A percentile compares a stretch with the other conserved stretches of the same genome.
phyloP scores from a whole-genome alignment of 352 stramenopile species.

The Phytopythium sindhum region DNA sequence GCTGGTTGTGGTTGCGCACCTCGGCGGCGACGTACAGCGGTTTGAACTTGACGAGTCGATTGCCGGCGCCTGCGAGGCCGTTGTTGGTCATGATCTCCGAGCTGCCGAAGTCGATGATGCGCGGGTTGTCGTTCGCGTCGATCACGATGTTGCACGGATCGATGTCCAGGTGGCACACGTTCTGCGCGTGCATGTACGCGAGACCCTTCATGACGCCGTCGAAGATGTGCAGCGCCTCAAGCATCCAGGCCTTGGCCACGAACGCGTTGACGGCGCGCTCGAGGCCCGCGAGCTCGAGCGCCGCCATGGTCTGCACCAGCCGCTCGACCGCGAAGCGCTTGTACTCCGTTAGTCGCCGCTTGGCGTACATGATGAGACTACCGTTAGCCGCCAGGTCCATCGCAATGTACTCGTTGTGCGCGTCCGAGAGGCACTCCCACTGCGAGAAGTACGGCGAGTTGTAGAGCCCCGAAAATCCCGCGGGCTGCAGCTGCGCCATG shows the following conservation, averaged over 20 bases:
- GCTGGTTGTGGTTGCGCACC: conserved; percentile 60
- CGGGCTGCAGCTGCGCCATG: conserved; percentile 70
- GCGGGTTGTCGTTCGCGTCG: conserved; percentile 40
- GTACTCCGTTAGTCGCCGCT: conserved; percentile 60
- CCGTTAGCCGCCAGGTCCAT: conserved; percentile 74
- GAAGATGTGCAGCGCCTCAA: conserved; percentile 65
- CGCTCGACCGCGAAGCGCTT: conserved; percentile 58
- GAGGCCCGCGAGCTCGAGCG: conserved; percentile 27
- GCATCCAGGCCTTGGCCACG: conserved; percentile 65
- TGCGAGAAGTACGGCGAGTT: conserved; percentile 61
- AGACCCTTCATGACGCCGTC: conserved; percentile 62
- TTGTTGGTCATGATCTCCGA: conserved; percentile 74
- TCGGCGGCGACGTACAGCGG: conserved; percentile 70
- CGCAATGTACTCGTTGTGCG: conserved; percentile 75
- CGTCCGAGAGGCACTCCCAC: conserved; percentile 68
- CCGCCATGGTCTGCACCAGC: conserved; percentile 52
- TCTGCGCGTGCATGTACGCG: conserved; percentile 75
- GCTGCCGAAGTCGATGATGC: conserved; percentile 82
- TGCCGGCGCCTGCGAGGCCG: conserved; percentile 42
- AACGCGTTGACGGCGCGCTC: conserved; percentile 57
- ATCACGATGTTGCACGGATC: conserved; percentile 82
- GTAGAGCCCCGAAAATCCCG: conserved; percentile 55
- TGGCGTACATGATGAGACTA: conserved; percentile 63
- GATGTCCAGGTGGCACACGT: conserved; percentile 78
- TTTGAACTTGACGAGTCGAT: conserved; percentile 77